Evolutionary conservation across 352 stramenopile species (phyloP).

Genomic region (Phytopythium ostracodes): DNA sequence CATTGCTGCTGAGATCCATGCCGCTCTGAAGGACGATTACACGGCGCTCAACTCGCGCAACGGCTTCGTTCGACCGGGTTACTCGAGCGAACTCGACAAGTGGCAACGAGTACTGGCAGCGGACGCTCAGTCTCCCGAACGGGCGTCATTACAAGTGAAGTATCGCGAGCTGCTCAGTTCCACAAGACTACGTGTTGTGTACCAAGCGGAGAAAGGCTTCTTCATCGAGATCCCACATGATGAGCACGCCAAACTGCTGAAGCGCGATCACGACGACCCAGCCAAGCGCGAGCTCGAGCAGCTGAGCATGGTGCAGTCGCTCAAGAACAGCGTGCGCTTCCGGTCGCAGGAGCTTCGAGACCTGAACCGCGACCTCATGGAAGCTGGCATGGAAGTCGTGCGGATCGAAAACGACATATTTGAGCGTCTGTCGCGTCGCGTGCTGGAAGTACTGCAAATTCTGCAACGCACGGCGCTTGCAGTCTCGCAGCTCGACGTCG

Average conservation of each 20-base stretch:
- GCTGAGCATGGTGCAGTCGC: slow-evolving; percentile 52
- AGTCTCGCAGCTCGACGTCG: slow-evolving; percentile 54
- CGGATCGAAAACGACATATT: slow-evolving; percentile 63
- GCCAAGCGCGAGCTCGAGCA: slow-evolving; percentile 24
- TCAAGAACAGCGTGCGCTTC: slow-evolving; percentile 68
- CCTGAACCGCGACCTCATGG: slow-evolving; percentile 52
- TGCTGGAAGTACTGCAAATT: slow-evolving; percentile 24
- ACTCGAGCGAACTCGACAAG: slow-evolving; percentile 52
- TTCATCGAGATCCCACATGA: slow-evolving; percentile 67
- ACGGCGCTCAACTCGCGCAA: slow-evolving; percentile 51
- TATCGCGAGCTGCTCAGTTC: slow-evolving; percentile 55
- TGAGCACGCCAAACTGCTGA: slow-evolving; percentile 43
- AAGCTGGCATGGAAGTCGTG: slow-evolving; percentile 50
- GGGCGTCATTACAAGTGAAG: slow-evolving; percentile 47
- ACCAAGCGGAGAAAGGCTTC: slow-evolving; percentile 58
- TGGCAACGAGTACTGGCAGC: slow-evolving; percentile 48
- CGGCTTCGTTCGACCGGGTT: slow-evolving; percentile 54
- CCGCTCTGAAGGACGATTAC: slow-evolving; percentile 61
- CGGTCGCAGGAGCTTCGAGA: slow-evolving; percentile 57
- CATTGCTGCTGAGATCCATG: slow-evolving; percentile 38
- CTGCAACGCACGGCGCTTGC: slow-evolving; percentile 50
- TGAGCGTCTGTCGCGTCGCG: slow-evolving; percentile 22
- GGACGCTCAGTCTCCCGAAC: slow-evolving; percentile 34
- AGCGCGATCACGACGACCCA: slow-evolving; percentile 8
- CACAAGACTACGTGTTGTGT: slow-evolving; percentile 50